These are phyloP conservation scores for Sarocladium kiliense DNA, from an alignment of 2,329 filamentous ascomycete genomes.

Conservation along the genomic window DNA sequence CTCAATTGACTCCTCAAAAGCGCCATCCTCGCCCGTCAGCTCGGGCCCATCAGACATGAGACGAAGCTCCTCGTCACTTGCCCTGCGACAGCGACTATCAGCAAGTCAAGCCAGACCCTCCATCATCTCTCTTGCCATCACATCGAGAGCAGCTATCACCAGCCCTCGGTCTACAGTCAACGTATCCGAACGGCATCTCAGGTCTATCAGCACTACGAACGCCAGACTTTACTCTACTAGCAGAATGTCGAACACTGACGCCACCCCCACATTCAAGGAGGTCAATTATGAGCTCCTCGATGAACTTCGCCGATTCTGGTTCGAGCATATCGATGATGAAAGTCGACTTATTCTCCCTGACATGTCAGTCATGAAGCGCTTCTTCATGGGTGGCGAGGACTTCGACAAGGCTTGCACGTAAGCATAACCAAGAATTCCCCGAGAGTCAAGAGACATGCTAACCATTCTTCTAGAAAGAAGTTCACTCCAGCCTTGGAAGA, in stretches of 20 bases:
- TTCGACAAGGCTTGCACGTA: constrained; percentile 31
- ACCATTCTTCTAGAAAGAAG: constrained; percentile 18
- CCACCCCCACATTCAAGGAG: constrained; percentile 3
- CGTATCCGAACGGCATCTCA: neutral
- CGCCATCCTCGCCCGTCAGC: neutral
- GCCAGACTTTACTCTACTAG: neutral
- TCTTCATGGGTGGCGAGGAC: constrained; percentile 28
- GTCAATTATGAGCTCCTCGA: constrained; percentile 22
- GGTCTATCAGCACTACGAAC: neutral
- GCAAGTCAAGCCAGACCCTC: neutral
- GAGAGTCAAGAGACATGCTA: neutral
- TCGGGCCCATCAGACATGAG: neutral
- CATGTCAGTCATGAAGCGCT: constrained; percentile 21
- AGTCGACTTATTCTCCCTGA: constrained; percentile 22
- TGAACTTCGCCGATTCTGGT: constrained; percentile 31
- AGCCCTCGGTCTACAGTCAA: neutral
- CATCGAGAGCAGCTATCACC: neutral
- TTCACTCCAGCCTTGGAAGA: constrained; percentile 28
- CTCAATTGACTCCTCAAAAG: too few relatives aligned
- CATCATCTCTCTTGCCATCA: neutral
- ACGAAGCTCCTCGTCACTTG: neutral
- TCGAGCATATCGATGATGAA: constrained; percentile 25
- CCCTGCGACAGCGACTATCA: neutral
- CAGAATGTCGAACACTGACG: constrained; percentile 12
- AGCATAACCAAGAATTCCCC: constrained; percentile 11